Conservation (phyloP, 441 rosid genomes). For the Melianthus villosus region DNA sequence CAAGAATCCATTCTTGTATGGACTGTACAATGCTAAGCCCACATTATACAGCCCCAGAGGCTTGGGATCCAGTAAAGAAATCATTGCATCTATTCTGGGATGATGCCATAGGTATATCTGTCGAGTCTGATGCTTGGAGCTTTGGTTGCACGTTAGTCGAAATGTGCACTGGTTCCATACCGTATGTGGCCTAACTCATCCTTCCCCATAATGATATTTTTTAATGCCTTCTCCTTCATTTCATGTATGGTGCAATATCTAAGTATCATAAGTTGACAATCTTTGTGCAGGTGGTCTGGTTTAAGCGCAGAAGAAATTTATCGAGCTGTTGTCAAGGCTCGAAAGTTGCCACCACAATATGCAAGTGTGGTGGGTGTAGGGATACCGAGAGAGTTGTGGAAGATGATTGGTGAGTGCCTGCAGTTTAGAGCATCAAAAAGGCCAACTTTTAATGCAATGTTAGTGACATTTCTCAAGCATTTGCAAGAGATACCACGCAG, state of each 20-base stretch:
- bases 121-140: constrained; percentile 98
- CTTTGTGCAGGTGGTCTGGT: constrained; percentile 74
- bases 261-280: constrained; percentile 9
- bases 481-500: constrained; percentile 86
- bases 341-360: constrained; percentile 90
- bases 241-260: constrained; percentile 3
- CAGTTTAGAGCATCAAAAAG: constrained; percentile 85
- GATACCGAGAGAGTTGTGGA: constrained; percentile 88
- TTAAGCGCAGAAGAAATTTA: constrained; percentile 85
- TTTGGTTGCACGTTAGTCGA: constrained; percentile 97
- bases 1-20: constrained; percentile 59
- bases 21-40: constrained; percentile 83
- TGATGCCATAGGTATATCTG: constrained; percentile 79
- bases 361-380: constrained; percentile 97
- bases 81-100: constrained; percentile 83
- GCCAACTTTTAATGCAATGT: constrained; percentile 81
- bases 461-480: constrained; percentile 79
- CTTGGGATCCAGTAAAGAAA: constrained; percentile 95
- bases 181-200: constrained; percentile 44
- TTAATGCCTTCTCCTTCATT: constrained; percentile 5
- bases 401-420: constrained; percentile 95
- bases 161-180: constrained; percentile 97
- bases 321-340: constrained; percentile 72
- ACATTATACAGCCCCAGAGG: constrained; percentile 94
- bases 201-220: constrained; percentile 5